Evolutionary conservation across 805 yeast species (phyloP).

Genomic region (Kazachstania viticola): DNA sequence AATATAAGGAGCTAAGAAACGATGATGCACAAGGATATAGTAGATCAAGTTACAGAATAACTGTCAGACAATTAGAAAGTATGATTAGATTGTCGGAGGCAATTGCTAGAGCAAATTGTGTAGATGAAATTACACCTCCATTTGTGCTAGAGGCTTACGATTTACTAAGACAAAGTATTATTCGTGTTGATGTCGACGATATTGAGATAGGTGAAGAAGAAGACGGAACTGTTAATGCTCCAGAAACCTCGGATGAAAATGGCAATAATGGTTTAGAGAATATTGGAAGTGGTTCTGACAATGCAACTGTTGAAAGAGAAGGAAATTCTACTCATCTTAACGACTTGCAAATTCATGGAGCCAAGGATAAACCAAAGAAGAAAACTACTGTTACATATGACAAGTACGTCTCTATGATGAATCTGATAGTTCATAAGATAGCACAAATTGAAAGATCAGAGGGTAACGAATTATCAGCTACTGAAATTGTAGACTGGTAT

Average conservation of each 20-base stretch:
- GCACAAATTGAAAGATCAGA: conserved; percentile 42
- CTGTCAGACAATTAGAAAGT: conserved; percentile 93
- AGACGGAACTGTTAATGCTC: not conserved
- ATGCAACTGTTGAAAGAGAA: conserved; percentile 16
- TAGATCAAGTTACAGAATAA: conserved; percentile 80
- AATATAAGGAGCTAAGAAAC: conserved; percentile 74
- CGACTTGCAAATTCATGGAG: not conserved
- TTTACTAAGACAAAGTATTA: conserved; percentile 78
- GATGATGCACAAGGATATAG: conserved; percentile 81
- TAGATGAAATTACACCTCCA: conserved; percentile 69
- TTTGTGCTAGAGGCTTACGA: conserved; percentile 92
- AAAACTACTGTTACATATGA: conserved; percentile 66
- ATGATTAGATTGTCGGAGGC: conserved; percentile 91
- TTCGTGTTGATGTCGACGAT: conserved; percentile 90
- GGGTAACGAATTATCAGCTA: conserved; percentile 54
- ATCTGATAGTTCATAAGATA: conserved; percentile 56
- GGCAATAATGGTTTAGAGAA: conserved; percentile 11
- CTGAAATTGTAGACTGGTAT: conserved; percentile 70
- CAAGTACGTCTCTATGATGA: conserved; percentile 76
- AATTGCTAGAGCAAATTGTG: conserved; percentile 93
- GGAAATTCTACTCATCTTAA: not conserved
- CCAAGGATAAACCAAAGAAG: conserved; percentile 12
- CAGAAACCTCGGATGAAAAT: conserved; percentile 10
- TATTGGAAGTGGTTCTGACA: conserved; percentile 33
- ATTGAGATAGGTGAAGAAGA: conserved; percentile 68